These are phyloP conservation scores for Podospora sp. DNA, from an alignment of 495 filamentous ascomycete species.

Conservation along the genomic window DNA sequence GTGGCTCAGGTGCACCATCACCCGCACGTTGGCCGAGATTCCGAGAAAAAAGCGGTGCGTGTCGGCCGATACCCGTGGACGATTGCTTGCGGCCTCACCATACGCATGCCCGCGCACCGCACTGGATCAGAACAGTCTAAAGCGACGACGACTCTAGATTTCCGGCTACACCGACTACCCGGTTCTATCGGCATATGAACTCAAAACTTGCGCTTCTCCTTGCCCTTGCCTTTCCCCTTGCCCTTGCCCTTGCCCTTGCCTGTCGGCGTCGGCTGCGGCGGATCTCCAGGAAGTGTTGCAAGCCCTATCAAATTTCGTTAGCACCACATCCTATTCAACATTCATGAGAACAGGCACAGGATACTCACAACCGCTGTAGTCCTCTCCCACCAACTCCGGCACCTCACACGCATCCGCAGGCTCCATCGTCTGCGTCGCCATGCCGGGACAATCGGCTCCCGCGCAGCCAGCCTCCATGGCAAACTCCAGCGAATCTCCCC, in stretches of 20 bases:
- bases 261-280: slow-evolving; percentile 8
- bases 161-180: no score
- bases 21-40: no score
- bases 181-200: no score
- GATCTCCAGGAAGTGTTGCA: slow-evolving; percentile 3
- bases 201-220: background rate
- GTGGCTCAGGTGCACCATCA: no score
- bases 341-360: background rate
- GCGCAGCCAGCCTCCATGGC: slow-evolving; percentile 35
- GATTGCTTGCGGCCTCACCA: no score
- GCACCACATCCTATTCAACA: background rate
- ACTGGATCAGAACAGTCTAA: no score
- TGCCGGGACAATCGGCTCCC: slow-evolving; percentile 11
- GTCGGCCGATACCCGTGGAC: no score
- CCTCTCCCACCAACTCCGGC: slow-evolving; percentile 8
- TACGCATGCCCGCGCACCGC: no score
- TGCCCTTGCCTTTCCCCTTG: background rate
- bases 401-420: slow-evolving; percentile 3
- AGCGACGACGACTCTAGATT: no score
- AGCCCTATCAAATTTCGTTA: background rate
- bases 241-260: slow-evolving; percentile 10
- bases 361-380: slow-evolving; percentile 11
- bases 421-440: slow-evolving; percentile 9
- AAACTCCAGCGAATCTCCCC: slow-evolving; percentile 41
- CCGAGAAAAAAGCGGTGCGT: no score